Base-by-base conservation (phyloP, 306 rosid genomes). In the Medicago ruthenica region DNA sequence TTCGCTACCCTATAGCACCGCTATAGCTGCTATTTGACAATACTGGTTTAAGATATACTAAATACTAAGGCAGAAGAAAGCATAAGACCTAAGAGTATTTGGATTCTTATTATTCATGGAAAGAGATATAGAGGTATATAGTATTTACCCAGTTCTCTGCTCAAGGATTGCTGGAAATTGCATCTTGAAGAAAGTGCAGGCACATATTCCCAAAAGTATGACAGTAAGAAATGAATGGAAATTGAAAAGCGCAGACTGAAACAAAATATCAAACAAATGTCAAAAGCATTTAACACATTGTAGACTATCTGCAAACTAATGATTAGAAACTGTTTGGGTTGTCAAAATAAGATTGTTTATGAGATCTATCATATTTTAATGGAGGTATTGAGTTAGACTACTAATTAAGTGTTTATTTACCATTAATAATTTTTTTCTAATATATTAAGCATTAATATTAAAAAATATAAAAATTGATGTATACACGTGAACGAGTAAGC, bases 221-320 rank as follows among this genome's bases (percentile, higher is more conserved):
- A 85, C 88, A 24, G 85, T 79, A 17, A 85, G 78, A 79, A 85
- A 85, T 2, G 88, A 85, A 72, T 85, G 88, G 71, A 85, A 85
- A 80, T 85, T 85, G 82, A 85, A 85, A 47, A 85, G 88, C 4
- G 84, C 88, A 0, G 88, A 85, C 86, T 85, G 86, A 79, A 81
- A 81, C 42, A 70, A 51, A 70, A 75, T 10, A 73, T 27, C 62
- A 76, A 71, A 77, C 11, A 7, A 50, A 67, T 73, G 80, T 84
- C 75, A 63, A 53, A 64, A 36, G 8, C 61, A 79, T 24, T 51
- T 24, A 40, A 58, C 22, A 60, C 40, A 50, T 51, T 9, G 41
- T 24, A 31, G 5, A 54, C 64, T 22, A 14, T 13, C 48, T 39
- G 40, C 15, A 10, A n/a, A n/a, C n/a, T n/a, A n/a, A n/a, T n/a